Evolutionary conservation across 345 rosid genomes (phyloP).

Genomic region (Pistacia vera): DNA sequence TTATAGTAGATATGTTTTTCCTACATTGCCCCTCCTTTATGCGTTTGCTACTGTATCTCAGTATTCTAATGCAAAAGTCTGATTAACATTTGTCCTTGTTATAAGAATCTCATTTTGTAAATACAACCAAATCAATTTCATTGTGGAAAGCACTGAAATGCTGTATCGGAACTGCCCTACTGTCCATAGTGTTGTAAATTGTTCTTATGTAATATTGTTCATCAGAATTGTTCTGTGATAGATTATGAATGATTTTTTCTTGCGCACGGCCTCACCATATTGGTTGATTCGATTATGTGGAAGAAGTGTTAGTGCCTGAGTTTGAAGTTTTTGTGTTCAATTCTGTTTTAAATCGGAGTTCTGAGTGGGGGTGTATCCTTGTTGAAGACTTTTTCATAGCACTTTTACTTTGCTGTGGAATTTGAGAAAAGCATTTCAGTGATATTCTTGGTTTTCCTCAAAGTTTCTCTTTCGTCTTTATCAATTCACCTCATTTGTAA

Average conservation of each 20-base stretch:
- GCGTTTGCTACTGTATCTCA: neutral
- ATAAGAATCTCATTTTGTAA: conserved; percentile 27
- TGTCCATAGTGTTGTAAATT: conserved; percentile 64
- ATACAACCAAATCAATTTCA: too few species aligned
- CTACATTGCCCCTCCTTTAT: neutral
- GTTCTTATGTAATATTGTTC: too few species aligned
- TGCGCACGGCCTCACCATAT: too few species aligned
- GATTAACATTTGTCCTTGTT: conserved; percentile 31
- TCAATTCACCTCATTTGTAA: neutral
- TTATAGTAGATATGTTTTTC: neutral
- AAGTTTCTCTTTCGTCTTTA: neutral
- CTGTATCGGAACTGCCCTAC: conserved; percentile 55
- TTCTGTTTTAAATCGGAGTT: conserved; percentile 90
- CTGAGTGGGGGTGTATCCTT: conserved; percentile 99
- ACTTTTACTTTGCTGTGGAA: neutral
- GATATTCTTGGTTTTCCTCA: neutral
- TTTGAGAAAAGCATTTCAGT: neutral
- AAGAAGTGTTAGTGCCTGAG: conserved; percentile 82
- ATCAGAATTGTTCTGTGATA: too few species aligned
- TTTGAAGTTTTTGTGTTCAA: conserved; percentile 98
- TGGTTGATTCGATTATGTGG: conserved; percentile 98
- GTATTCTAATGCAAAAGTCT: neutral
- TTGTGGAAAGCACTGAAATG: conserved; percentile 60
- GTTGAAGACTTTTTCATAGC: conserved; percentile 14
- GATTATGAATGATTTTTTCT: too few species aligned